Evolutionary conservation across 2,329 filamentous ascomycete genomes (phyloP), one percentile per base, ranked within the genome.

Genomic region (Venturiaceae sp.): DNA sequence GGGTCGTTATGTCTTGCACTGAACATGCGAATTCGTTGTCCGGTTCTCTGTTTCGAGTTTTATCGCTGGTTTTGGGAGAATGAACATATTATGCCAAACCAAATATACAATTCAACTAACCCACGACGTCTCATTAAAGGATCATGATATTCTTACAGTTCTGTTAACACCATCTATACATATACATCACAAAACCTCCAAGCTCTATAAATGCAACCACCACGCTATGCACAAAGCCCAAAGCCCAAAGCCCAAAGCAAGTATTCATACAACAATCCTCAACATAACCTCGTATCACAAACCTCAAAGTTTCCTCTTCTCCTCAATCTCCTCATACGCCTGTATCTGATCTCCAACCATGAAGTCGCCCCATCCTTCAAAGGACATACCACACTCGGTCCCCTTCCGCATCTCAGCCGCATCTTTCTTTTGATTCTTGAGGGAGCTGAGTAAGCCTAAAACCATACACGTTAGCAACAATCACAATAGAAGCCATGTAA

Each of bases 381-480:
- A 92, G 56, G 83, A 85, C 64, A 99, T 86, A 64, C 94, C 94
- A 66, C 94, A 99, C 73, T 99, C 94, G n/a, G 81, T 83, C 60
- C 91, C 92, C 74, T 95, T 97, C 66, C 84, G 85, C 84, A 95
- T 94, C 68, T 96, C 90, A 50, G 78, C 77, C 32, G 94, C 88
- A 63, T 96, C 90, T 71, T 95, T 95, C 80, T 97, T 96, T 71
- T 88, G 84, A 67, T 95, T 88, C 75, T 94, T 96, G 60, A 99
- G 83, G 1, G 89, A 89, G 19, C 83, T 80, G 46, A 97, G 82
- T 34, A 55, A 80, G 80, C 63, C 92, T 92, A 96, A 60, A 30
- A 59, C 23, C 7, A 5, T n/a, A 32, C 2, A 50, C 5, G 30
- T 26, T 23, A 63, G 63, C 60, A 5, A 53, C n/a, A n/a, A n/a